Base-by-base conservation (phyloP, 768 basidiomycete species). In the Scleroderma bovista region DNA sequence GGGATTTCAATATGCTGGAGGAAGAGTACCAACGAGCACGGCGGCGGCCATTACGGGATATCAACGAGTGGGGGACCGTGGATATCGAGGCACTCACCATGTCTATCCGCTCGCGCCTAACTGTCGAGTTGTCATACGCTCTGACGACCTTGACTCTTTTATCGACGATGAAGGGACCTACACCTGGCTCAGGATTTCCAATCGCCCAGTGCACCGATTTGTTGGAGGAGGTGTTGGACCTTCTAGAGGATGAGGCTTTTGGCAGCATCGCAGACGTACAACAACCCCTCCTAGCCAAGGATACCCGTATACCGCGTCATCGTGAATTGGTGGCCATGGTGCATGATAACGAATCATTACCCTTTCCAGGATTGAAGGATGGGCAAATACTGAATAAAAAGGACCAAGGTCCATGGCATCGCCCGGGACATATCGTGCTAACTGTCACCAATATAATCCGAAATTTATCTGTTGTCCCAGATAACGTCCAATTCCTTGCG, bases 51-150 rank as follows among this genome's bases (percentile, higher is more conserved):
- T 65, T 86, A 59, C 77, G 87, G 50, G 80, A 85, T 45, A 77
- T 90, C 54, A 83, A 84, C 61, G 91, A 94, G 47, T 91, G 93
- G 83, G 93, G 91, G 19, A 76, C 75, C 8, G 80, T 95, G 44
- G 94, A 98, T 59, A 83, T 97, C 51, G 93, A 96, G 61, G 83
- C 83, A n/a, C 75, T 99, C 44, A 84, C 84, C n/a, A 84, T 99
- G 86, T 88, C 89, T 26, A 71, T 99, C 36, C 86, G 93, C 29
- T 95, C 89, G 32, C 77, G 94, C 32, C 69, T 97, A 37, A 77
- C 84, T 9, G 75, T 81, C 41, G 95, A 99, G 66, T 71, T 94
- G 47, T 86, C 93, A 3, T 98, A 93, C 63, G 91, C 88, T 5
- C 70, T 99, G 57, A 92, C 93, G 19, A 89, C 90, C 5, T 75